These are phyloP conservation scores for Aspergillus bridgeri DNA, from an alignment of 495 filamentous ascomycete genomes.

Conservation along the genomic window DNA sequence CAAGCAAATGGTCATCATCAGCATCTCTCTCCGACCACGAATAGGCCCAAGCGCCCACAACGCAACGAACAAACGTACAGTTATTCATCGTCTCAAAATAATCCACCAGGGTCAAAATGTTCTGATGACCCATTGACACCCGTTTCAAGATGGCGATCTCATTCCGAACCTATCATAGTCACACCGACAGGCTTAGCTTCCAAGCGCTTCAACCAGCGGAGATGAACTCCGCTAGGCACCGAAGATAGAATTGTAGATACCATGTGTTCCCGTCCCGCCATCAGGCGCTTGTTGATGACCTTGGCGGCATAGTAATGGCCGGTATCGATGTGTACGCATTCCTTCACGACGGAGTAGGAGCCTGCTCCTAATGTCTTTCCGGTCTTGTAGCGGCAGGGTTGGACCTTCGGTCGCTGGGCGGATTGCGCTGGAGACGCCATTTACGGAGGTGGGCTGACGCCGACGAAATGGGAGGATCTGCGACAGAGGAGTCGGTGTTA, in stretches of 20 bases:
- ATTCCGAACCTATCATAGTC: slow-evolving; percentile 72
- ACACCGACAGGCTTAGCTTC: background rate
- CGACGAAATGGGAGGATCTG: slow-evolving; percentile 3
- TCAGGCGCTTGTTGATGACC: slow-evolving; percentile 97
- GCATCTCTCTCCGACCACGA: background rate
- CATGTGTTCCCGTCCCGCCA: slow-evolving; percentile 98
- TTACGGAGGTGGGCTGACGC: slow-evolving; percentile 6
- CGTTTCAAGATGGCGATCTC: slow-evolving; percentile 96
- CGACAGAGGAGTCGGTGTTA: background rate
- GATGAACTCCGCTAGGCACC: background rate
- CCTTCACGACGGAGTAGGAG: slow-evolving; percentile 98
- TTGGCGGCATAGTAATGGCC: slow-evolving; percentile 98
- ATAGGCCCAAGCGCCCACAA: background rate
- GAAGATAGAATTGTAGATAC: slow-evolving; percentile 42
- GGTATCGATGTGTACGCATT: slow-evolving; percentile 98
- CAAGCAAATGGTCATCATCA: slow-evolving; percentile 3
- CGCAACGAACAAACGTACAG: slow-evolving; percentile 41
- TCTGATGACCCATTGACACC: slow-evolving; percentile 97
- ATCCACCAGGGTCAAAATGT: slow-evolving; percentile 95
- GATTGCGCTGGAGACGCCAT: slow-evolving; percentile 40
- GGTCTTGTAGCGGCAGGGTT: slow-evolving; percentile 92
- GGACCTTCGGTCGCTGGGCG: slow-evolving; percentile 56
- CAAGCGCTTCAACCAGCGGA: background rate
- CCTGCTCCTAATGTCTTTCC: slow-evolving; percentile 96
- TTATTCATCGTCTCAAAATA: slow-evolving; percentile 99